A percentile compares a stretch with the other conserved stretches of the same genome.
phyloP scores from a whole-genome alignment of 768 basidiomycete genomes.

The Amanita rubescens region DNA sequence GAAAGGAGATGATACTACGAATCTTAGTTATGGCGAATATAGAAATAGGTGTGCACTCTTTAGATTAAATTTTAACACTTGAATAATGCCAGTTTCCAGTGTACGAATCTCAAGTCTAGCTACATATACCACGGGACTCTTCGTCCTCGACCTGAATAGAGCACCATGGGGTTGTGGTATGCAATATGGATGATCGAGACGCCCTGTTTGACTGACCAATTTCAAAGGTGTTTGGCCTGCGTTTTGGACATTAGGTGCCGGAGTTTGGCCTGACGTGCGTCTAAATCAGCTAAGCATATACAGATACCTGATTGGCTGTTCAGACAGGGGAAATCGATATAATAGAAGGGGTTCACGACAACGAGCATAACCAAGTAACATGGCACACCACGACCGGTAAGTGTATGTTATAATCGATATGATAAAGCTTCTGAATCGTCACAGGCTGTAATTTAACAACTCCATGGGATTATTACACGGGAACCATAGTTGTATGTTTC shows the following conservation, averaged over 20 bases:
- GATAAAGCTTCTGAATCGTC: neutral
- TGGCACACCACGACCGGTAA: slow-evolving; percentile 59
- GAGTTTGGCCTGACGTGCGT: slow-evolving; percentile 57
- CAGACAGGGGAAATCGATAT: slow-evolving; percentile 80
- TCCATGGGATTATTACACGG: neutral
- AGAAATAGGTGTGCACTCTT: slow-evolving; percentile 48
- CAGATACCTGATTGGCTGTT: slow-evolving; percentile 8
- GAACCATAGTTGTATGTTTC: slow-evolving; percentile 1
- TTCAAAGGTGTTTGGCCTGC: slow-evolving; percentile 73
- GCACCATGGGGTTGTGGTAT: slow-evolving; percentile 88
- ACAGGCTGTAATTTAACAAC: slow-evolving; percentile 6
- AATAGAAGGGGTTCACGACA: slow-evolving; percentile 80
- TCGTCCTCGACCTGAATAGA: slow-evolving; percentile 75
- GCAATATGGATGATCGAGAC: slow-evolving; percentile 13
- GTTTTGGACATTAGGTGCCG: slow-evolving; percentile 63
- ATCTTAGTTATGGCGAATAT: slow-evolving; percentile 42
- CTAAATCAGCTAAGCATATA: neutral
- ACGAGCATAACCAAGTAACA: slow-evolving; percentile 77
- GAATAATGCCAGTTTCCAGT: slow-evolving; percentile 26
- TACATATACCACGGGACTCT: slow-evolving; percentile 69
- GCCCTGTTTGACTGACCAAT: neutral
- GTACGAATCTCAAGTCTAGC: slow-evolving; percentile 68
- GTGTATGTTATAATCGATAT: neutral
- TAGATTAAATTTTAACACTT: neutral
- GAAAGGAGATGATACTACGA: slow-evolving; percentile 66